Base-by-base conservation (phyloP, 1,284 basidiomycete species). In the Trichosporon asahii region DNA sequence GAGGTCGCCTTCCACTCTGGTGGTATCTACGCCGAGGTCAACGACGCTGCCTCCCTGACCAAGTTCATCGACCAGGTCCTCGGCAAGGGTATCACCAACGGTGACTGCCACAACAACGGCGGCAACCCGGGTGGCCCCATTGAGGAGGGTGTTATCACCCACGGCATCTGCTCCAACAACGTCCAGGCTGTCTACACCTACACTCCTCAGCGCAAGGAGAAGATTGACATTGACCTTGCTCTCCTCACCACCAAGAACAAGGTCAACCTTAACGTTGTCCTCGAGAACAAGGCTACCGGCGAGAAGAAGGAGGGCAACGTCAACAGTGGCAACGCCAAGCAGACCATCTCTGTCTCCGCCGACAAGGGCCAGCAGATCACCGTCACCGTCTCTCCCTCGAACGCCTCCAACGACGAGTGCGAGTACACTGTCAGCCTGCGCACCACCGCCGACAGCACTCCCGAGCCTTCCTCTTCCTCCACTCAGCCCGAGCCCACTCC, bases 31-130 rank as follows among this genome's bases (percentile, higher is more conserved):
- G 53, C 53, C 14, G 53, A 25, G 23, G 25, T 57, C 53, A 25
- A 9, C 14, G 25, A 57, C 53, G 14, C 9, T 27, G 68, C 33
- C n/a, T 15, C 64, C n/a, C 12, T 18, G 7, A 46, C 55, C 68
- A 31, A 18, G 33, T 68, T 68, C 37, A 21, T 68, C 55, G 21
- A 65, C 11, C 15, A 27, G 46, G 53, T 68, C 12, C 21, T 68
- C 35, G 60, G 65, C 64, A 65, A 68, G 63, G 67, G 67, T 65
- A 55, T 68, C 63, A 68, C 67, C 63, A 68, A 68, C 68, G 64
- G 53, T 35, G 67, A 68, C 63, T 63, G 63, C 49, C 25, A 40
- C 46, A 57, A 40, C 46, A 57, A 14, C 25, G 25, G 25, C 53
- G 63, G 67, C 37, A 37, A 37, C 46, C 27, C 53, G 12, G 53